Conservation (phyloP, 345 rosid genomes). For the Hibiscus syriacus region DNA sequence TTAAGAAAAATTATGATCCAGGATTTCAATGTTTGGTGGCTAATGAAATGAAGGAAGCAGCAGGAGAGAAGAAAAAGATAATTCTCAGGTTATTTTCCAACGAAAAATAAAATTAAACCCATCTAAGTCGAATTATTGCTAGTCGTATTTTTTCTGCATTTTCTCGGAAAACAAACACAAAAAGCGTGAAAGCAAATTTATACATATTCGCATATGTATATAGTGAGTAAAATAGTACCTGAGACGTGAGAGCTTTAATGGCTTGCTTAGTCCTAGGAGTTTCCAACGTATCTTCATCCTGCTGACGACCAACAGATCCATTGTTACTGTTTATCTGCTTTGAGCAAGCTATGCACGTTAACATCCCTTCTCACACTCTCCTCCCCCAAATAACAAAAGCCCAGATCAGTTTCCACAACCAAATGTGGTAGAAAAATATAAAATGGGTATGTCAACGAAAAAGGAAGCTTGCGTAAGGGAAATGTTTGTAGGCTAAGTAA, state of each 20-base stretch:
- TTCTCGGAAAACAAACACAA: slow-evolving; percentile 21
- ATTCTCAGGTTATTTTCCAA: background rate
- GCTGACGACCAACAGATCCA: slow-evolving; percentile 50
- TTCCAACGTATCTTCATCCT: slow-evolving; percentile 43
- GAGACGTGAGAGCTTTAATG: slow-evolving; percentile 65
- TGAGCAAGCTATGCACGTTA: slow-evolving; percentile 88
- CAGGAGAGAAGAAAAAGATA: background rate
- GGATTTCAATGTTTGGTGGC: background rate
- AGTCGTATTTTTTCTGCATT: slow-evolving; percentile 5
- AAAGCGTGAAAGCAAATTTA: background rate
- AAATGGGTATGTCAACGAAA: background rate
- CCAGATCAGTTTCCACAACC: slow-evolving; percentile 20
- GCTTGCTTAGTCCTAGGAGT: slow-evolving; percentile 79
- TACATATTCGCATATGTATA: no score
- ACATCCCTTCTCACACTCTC: slow-evolving; percentile 32
- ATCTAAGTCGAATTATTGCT: slow-evolving; percentile 8
- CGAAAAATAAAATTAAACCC: background rate
- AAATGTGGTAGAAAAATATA: background rate
- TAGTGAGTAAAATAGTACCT: slow-evolving; percentile 41
- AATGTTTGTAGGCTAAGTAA: background rate
- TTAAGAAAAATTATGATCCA: background rate
- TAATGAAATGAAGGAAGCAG: background rate
- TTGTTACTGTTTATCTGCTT: slow-evolving; percentile 47
- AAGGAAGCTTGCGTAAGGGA: background rate
- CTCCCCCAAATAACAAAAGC: slow-evolving; percentile 17